phyloP scores from a whole-genome alignment of 2,329 filamentous ascomycete species.

The Plenodomus biglobosus region DNA sequence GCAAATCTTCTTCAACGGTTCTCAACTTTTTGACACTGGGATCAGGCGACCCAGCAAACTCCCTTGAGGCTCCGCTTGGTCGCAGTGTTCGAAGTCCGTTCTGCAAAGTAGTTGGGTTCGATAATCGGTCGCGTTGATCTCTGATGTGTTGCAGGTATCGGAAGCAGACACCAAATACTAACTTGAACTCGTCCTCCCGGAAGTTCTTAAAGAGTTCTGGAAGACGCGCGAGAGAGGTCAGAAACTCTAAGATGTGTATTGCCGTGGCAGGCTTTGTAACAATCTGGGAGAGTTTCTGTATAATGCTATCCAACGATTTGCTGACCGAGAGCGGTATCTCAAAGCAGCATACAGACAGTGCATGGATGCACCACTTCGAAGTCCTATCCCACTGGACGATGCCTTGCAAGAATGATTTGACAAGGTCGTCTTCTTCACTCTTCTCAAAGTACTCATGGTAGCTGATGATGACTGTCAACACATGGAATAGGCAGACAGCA shows the following conservation, averaged over 20 bases:
- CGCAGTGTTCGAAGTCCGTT: slow-evolving; percentile 42
- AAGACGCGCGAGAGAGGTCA: slow-evolving; percentile 83
- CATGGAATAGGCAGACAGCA: slow-evolving; percentile 83
- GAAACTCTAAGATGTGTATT: slow-evolving; percentile 92
- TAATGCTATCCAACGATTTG: slow-evolving; percentile 79
- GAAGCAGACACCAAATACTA: slow-evolving; percentile 93
- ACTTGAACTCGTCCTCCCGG: slow-evolving; percentile 86
- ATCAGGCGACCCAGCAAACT: slow-evolving; percentile 38
- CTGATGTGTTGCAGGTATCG: slow-evolving; percentile 88
- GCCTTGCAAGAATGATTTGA: slow-evolving; percentile 81
- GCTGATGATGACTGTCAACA: slow-evolving; percentile 82
- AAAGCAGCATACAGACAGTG: slow-evolving; percentile 90
- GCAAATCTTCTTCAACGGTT: slow-evolving; percentile 69
- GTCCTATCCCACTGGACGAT: slow-evolving; percentile 83
- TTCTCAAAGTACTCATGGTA: slow-evolving; percentile 86
- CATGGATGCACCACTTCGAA: slow-evolving; percentile 91
- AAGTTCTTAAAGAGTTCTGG: slow-evolving; percentile 86
- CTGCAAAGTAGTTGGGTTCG: slow-evolving; percentile 36
- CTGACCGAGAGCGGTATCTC: slow-evolving; percentile 86
- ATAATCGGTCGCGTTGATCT: slow-evolving; percentile 55
- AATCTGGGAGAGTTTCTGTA: slow-evolving; percentile 93
- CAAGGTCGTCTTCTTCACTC: slow-evolving; percentile 84
- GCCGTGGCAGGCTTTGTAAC: slow-evolving; percentile 91
- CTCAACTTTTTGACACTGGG: slow-evolving; percentile 42
- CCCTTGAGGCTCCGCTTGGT: slow-evolving; percentile 49